phyloP scores from a whole-genome alignment of 176 grass and related monocot species.

The Coix lacrymajobi region DNA sequence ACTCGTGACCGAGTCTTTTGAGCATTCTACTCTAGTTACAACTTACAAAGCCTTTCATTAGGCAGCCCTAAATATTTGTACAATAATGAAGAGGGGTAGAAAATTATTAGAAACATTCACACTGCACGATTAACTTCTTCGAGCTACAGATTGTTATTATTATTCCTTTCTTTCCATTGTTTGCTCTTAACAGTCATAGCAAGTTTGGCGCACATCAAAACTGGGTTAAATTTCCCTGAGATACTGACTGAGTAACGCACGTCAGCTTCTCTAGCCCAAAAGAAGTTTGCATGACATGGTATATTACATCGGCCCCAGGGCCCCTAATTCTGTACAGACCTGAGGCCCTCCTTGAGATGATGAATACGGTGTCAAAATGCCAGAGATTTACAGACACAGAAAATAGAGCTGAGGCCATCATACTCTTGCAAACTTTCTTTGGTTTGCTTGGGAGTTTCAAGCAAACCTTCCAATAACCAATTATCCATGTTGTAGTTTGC shows the following conservation, averaged over 20 bases:
- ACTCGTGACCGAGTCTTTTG: background rate
- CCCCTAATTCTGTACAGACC: constrained; percentile 44
- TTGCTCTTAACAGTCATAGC: background rate
- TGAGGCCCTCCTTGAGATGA: background rate
- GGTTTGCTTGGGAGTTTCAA: background rate
- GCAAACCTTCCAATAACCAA: background rate
- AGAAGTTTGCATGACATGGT: background rate
- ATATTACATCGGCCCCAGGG: constrained; percentile 10
- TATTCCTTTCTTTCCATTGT: background rate
- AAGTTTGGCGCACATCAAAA: constrained; percentile 20
- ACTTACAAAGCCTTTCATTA: constrained; percentile 6
- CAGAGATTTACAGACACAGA: constrained; percentile 6
- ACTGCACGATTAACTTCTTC: background rate
- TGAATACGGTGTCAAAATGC: constrained; percentile 19
- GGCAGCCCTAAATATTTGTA: constrained; percentile 14
- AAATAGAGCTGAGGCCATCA: background rate
- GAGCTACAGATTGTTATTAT: background rate
- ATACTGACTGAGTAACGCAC: background rate
- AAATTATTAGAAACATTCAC: background rate
- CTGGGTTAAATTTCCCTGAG: constrained; percentile 31
- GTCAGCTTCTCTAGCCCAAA: background rate
- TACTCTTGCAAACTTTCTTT: background rate
- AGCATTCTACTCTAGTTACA: constrained; percentile 17
- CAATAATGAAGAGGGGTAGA: background rate
- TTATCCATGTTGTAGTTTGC: background rate